These are phyloP conservation scores for Lentinula sp. DNA, from an alignment of 768 basidiomycete species.

Conservation along the genomic window DNA sequence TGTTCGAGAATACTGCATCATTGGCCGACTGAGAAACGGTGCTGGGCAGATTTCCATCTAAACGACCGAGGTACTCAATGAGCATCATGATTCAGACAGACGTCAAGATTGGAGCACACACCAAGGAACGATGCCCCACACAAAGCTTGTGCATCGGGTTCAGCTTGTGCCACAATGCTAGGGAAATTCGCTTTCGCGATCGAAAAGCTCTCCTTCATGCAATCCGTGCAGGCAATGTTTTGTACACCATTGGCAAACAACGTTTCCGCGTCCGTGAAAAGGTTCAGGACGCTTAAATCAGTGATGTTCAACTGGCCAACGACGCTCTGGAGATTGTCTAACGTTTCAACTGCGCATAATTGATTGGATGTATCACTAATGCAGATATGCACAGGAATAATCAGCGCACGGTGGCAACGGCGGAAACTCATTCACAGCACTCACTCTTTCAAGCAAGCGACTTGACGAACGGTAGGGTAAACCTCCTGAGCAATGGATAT, in stretches of 20 bases:
- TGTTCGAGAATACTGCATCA: slow-evolving; percentile 7
- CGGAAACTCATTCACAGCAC: slow-evolving; percentile 13
- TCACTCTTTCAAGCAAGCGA: slow-evolving; percentile 54
- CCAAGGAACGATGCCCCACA: slow-evolving; percentile 41
- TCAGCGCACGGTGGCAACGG: neutral
- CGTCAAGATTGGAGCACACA: slow-evolving; percentile 15
- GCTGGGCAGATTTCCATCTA: slow-evolving; percentile 11
- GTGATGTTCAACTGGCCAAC: slow-evolving; percentile 23
- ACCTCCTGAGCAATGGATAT: slow-evolving; percentile 26
- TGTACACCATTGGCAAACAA: slow-evolving; percentile 20
- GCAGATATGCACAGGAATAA: neutral
- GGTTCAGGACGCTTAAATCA: slow-evolving; percentile 16
- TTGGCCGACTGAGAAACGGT: slow-evolving; percentile 13
- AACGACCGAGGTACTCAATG: neutral
- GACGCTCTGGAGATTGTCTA: slow-evolving; percentile 37
- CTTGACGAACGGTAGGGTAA: slow-evolving; percentile 43
- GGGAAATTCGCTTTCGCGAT: slow-evolving; percentile 27
- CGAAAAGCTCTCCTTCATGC: slow-evolving; percentile 38
- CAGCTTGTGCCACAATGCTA: slow-evolving; percentile 18
- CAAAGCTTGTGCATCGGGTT: slow-evolving; percentile 15
- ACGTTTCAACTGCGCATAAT: slow-evolving; percentile 47
- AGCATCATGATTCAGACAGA: neutral
- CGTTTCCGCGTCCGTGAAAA: slow-evolving; percentile 17
- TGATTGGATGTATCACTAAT: slow-evolving; percentile 26
- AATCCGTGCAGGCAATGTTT: slow-evolving; percentile 36